Base-by-base conservation (phyloP, 1,284 basidiomycete species). In the Cutaneotrichosporon arboriforme region DNA sequence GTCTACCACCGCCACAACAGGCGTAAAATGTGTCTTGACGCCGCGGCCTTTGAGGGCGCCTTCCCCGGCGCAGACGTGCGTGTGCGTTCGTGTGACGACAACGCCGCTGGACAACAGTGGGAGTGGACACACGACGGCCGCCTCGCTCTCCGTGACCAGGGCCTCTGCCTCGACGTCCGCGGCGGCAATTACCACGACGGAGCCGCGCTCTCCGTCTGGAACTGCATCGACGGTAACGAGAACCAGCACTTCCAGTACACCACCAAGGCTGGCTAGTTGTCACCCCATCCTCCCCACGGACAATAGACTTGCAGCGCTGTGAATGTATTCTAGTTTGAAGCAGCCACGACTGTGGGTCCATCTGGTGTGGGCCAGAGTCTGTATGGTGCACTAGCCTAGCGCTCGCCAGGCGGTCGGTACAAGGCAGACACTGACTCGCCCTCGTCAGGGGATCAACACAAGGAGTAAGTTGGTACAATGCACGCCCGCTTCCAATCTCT, bases 171-270 rank as follows among this genome's bases (percentile, higher is more conserved):
- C 31, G 50, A 52, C 22, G 58, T 61, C 23, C 40, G 39, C 15
- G 14, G 7, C 8, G 41, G 41, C 22, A 9, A 7, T 13, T 14
- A 20, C 17, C 14, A 15, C 41, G 10, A 40, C 21, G 48, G 48
- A 10, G 22, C 20, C 14, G 4, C 12, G 12, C 18, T 62, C 17
- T 62, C 63, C 50, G 58, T 57, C 34, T 67, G 63, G 63, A 37
- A 57, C 54, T 60, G 58, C 48, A 23, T 42, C 15, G 13, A 15
- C 18, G 49, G 49, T 31, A 60, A 60, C 52, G 43, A 41, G 26
- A 55, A 57, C 46, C 58, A 60, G 54, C 15, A 52, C 23, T 57
- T 31, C 26, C 5, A 31, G 26, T 10, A 5, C 26, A 10, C 26
- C 26, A 10, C 5, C 26, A 31, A 31, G 26, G 26, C 26, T n/a